A percentile compares a stretch with the other conserved stretches of the same genome.
phyloP scores from a whole-genome alignment of 495 filamentous ascomycete species.

The Penicillium fimorum region DNA sequence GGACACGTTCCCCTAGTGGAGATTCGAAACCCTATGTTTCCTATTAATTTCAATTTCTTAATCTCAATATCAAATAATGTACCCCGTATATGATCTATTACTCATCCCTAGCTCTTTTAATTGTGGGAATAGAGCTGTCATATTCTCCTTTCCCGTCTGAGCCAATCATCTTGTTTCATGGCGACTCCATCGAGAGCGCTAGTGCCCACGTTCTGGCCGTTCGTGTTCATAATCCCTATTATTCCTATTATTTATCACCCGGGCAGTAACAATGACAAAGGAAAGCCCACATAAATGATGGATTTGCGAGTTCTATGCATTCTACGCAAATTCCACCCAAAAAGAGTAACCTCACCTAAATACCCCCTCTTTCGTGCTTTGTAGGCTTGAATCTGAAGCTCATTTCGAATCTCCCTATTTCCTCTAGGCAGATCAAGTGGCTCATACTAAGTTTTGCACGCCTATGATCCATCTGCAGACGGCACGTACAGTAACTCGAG shows the following conservation, averaged over 20 bases:
- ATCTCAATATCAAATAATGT: not conserved
- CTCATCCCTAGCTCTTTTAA: not conserved
- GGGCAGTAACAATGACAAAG: not conserved
- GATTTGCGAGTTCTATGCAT: conserved; percentile 1
- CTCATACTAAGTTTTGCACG: conserved; percentile 10
- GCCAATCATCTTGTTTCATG: conserved; percentile 6
- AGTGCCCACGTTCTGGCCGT: conserved; percentile 25
- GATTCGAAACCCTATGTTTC: conserved; percentile 4
- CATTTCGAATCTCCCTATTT: not conserved
- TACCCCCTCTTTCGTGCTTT: not conserved
- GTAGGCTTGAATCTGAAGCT: not conserved
- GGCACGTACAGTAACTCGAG: conserved; percentile 22
- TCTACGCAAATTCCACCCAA: conserved; percentile 3
- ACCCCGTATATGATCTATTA: not conserved
- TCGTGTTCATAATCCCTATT: conserved; percentile 4
- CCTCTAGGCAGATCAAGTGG: conserved; percentile 5
- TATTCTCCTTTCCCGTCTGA: conserved; percentile 30
- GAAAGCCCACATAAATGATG: not conserved
- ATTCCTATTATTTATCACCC: not conserved
- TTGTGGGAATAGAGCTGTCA: conserved; percentile 41
- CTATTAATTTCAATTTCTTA: not conserved
- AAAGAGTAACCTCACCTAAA: not conserved
- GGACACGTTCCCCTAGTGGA: conserved; percentile 11
- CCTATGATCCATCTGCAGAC: conserved; percentile 25
- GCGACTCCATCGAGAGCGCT: conserved; percentile 17